These are phyloP conservation scores for Phellopilus nigrolimitatus DNA, from an alignment of 1,284 basidiomycete species.

Conservation along the genomic window DNA sequence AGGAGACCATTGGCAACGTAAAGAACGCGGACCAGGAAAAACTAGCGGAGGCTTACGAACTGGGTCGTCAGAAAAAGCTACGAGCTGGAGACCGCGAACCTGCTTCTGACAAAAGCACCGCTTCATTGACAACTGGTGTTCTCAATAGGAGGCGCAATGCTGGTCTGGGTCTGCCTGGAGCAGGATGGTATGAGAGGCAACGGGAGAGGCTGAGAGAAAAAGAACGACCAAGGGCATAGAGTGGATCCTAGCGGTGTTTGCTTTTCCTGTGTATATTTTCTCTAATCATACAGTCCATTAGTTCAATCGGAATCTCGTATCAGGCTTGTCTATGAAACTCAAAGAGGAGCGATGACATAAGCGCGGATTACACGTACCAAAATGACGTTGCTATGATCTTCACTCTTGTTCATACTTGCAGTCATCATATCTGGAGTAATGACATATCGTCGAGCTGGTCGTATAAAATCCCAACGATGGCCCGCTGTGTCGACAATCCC, in stretches of 20 bases:
- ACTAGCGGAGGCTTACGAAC: constrained; percentile 11
- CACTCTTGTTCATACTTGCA: too few species aligned
- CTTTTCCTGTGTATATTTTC: constrained; percentile 1
- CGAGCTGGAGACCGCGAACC: constrained; percentile 12
- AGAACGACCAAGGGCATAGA: constrained; percentile 4
- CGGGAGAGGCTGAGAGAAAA: constrained; percentile 13
- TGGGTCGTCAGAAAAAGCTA: constrained; percentile 6
- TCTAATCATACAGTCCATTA: background rate
- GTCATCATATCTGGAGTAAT: background rate
- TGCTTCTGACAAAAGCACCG: constrained; percentile 16
- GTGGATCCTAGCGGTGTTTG: background rate
- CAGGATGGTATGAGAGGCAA: constrained; percentile 19
- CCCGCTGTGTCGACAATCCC: too few species aligned
- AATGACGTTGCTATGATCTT: too few species aligned
- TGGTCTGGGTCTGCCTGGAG: constrained; percentile 19
- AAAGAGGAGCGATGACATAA: too few species aligned
- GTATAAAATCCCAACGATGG: too few species aligned
- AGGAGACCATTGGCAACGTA: constrained; percentile 4
- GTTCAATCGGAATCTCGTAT: too few species aligned
- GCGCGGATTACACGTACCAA: background rate
- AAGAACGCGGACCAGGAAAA: constrained; percentile 2
- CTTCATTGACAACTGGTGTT: constrained; percentile 9
- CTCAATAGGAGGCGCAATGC: constrained; percentile 9
- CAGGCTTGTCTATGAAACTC: too few species aligned
- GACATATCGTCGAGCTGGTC: too few species aligned